Base-by-base conservation (phyloP, 352 stramenopile species). In the Phytopythium litorale region DNA sequence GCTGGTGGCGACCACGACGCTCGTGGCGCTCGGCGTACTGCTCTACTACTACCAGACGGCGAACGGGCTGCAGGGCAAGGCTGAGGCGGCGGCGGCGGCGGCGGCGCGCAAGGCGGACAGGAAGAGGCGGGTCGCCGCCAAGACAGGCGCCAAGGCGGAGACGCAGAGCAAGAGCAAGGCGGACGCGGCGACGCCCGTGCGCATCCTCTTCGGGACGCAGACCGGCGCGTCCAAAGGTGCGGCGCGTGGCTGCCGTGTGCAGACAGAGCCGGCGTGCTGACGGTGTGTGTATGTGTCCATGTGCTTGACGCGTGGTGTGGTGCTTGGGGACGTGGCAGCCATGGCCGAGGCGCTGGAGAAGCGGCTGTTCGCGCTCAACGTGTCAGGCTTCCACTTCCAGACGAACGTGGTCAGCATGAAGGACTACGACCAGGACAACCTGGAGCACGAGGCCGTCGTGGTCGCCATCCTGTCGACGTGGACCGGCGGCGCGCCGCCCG, bases 351-450 rank as follows among this genome's bases (percentile, higher is more conserved):
- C 72, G 52, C 73, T 92, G 40, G 71, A 95, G 62, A 87, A 87
- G 68, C 84, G 77, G 12, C 64, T 94, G 46, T 94, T 95, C 64
- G 87, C 86, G 21, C 67, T 93, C 11, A 88, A 92, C 61, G 76
- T 96, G 12, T 67, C 81, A 0, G 84, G 84, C 46, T 91, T 93
- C 68, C 79, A 91, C 62, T 91, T 92, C 67, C 83, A 92, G 63
- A 89, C 79, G 23, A 91, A 74, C 35, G 78, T 94, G n/a, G 81
- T 91, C 59, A 92, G 66, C 75, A 91, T 94, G 79, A 91, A 93
- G 61, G 85, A 96, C 63, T 94, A 93, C 60, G 87, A 94, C 50
- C 86, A 92, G 60, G 88, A 97, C 72, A 94, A 97, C 64, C 66
- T 97, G 43, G 89, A 96, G 79, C 82, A 94, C 32, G 88, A 97